Base-by-base conservation (phyloP, 108 stramenopile species). In the Skeletonema potamos region DNA sequence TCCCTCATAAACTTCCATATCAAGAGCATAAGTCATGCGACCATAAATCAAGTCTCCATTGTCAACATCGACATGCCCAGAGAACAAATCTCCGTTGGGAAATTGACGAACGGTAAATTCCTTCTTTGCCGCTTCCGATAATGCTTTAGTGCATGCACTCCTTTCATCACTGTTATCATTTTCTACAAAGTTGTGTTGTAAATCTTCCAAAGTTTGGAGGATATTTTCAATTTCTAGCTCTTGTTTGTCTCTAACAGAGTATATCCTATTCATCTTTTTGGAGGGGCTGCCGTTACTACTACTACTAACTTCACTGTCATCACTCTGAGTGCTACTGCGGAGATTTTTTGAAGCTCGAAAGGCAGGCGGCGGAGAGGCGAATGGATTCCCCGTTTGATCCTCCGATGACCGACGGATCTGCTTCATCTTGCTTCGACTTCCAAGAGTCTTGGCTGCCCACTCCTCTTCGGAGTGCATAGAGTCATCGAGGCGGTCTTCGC, bases 1-100 rank as follows among this genome's bases (percentile, higher is more conserved):
- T n/a, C 82, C 82, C 54, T 82, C 82, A 27, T 82, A 82, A 8
- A 73, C 56, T 37, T 81, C 80, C 73, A 76, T 75, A 15, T 73
- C 63, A n/a, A 65, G 20, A 0, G 69, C 60, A 29, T 46, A 72
- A 2, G 74, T 70, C 54, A 68, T 58, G 1, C 70, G 56, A 5
- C 80, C 80, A 39, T 65, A 72, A 22, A 81, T 46, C 51, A 71
- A 63, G 28, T 71, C 69, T 1, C 68, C 48, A 17, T 69, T 76
- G 13, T 27, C 44, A 7, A 54, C 56, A 41, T 81, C 37, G 29
- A 81, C 62, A 39, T 63, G 58, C 2, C 80, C 80, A 13, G 74
- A 72, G 70, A 81, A 81, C n/a, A 76, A 33, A 29, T 76, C 80
- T 6, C 80, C 80, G n/a, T 70, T 76, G 17, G 74, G 69, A 65